A percentile compares a stretch with the other conserved stretches of the same genome.
phyloP scores from a whole-genome alignment of 2,329 filamentous ascomycete species.

The Cladosporium sp. region DNA sequence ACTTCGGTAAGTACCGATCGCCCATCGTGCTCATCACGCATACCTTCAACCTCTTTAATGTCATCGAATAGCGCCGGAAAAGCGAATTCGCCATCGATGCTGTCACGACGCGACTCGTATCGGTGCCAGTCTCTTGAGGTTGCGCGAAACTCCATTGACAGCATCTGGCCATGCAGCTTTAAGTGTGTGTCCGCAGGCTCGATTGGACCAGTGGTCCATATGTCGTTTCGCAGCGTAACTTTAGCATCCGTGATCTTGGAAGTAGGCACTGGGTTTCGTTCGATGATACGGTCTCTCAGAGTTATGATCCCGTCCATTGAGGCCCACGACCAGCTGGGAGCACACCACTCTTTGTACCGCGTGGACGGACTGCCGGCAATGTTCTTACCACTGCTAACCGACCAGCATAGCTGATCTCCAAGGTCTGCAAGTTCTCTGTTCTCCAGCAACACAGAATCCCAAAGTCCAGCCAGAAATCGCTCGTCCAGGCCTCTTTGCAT shows the following conservation, averaged over 20 bases:
- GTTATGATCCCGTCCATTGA: not conserved
- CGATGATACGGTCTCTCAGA: not conserved
- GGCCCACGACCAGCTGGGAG: constrained; percentile 1
- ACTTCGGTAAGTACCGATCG: not conserved
- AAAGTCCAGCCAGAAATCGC: not conserved
- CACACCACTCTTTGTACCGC: not conserved
- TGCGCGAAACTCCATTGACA: not conserved
- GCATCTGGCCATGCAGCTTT: not conserved
- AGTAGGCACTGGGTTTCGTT: not conserved
- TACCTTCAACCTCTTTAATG: not conserved
- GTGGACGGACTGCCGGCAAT: not conserved
- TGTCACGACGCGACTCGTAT: not conserved
- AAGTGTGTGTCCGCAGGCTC: not conserved
- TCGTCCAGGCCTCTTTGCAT: not conserved
- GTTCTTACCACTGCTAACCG: not conserved
- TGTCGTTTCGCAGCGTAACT: not conserved
- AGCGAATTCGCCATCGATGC: not conserved
- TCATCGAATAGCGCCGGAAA: not conserved
- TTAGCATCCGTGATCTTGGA: not conserved
- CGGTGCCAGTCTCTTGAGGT: not conserved
- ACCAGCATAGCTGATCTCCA: not conserved
- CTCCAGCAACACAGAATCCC: not conserved
- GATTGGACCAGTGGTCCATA: not conserved
- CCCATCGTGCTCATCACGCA: not conserved
- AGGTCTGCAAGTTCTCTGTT: not conserved